phyloP scores from a whole-genome alignment of 495 filamentous ascomycete genomes.

The Chlorociboria aeruginascens region DNA sequence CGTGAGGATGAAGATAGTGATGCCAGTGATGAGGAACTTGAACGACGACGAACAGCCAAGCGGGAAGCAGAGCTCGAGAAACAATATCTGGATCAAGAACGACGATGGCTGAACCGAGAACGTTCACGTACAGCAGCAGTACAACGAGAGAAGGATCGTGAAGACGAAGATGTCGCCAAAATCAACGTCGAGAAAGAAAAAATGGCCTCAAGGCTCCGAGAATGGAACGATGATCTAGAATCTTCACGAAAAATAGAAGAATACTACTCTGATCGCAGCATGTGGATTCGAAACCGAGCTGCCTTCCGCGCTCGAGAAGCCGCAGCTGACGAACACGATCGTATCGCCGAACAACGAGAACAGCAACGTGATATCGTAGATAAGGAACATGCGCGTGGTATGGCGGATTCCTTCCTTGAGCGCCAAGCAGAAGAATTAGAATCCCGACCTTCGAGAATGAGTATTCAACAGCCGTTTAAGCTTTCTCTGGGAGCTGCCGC shows the following conservation, averaged over 20 bases:
- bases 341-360: slow-evolving; percentile 65
- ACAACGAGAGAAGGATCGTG: slow-evolving; percentile 68
- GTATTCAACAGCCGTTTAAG: slow-evolving; percentile 77
- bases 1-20: slow-evolving; percentile 82
- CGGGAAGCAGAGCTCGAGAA: slow-evolving; percentile 67
- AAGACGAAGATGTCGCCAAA: slow-evolving; percentile 54
- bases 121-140: slow-evolving; percentile 70
- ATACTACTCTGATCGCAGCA: slow-evolving; percentile 75
- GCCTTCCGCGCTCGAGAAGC: slow-evolving; percentile 60
- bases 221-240: slow-evolving; percentile 87
- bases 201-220: slow-evolving; percentile 57
- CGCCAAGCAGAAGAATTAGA: slow-evolving; percentile 80
- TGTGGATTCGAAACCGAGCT: slow-evolving; percentile 75
- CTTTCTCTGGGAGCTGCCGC: slow-evolving; percentile 84
- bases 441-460: slow-evolving; percentile 26
- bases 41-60: slow-evolving; percentile 58
- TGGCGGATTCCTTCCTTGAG: slow-evolving; percentile 90
- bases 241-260: slow-evolving; percentile 57
- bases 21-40: slow-evolving; percentile 77
- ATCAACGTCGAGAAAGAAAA: slow-evolving; percentile 46
- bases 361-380: slow-evolving; percentile 53
- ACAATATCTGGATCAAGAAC: slow-evolving; percentile 72
- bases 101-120: slow-evolving; percentile 84
- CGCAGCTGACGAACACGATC: slow-evolving; percentile 69
- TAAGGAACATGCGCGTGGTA: slow-evolving; percentile 65